Evolutionary conservation across 441 rosid species (phyloP).

Genomic region (Metrosideros polymorpha): DNA sequence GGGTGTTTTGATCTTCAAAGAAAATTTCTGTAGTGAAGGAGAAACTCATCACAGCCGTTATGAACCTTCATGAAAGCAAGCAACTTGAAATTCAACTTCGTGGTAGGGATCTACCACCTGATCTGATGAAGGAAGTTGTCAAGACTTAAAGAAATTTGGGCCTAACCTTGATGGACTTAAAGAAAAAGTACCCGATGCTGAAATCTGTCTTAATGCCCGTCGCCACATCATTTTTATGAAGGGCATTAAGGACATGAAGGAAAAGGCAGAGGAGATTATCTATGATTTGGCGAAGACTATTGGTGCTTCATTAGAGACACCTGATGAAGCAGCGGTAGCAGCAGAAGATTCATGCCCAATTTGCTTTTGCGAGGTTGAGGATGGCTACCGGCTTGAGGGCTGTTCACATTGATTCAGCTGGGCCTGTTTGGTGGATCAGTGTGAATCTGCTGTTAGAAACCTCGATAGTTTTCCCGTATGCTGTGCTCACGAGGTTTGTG

Average conservation of each 20-base stretch:
- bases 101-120: conserved; percentile 39
- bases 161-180: conserved; percentile 59
- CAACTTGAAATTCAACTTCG: conserved; percentile 54
- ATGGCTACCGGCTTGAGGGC: conserved; percentile 47
- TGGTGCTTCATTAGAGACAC: conserved; percentile 3
- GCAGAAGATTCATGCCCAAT: conserved; percentile 42
- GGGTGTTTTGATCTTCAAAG: conserved; percentile 40
- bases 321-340: not conserved
- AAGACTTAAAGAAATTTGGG: conserved; percentile 51
- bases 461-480: conserved; percentile 57
- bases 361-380: conserved; percentile 57
- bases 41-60: conserved; percentile 37
- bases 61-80: conserved; percentile 41
- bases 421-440: conserved; percentile 66
- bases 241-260: conserved; percentile 44
- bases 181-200: conserved; percentile 45
- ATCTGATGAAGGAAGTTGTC: conserved; percentile 68
- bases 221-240: conserved; percentile 36
- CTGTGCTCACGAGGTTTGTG: conserved; percentile 48
- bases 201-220: conserved; percentile 35
- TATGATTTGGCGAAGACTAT: conserved; percentile 27
- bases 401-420: conserved; percentile 48
- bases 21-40: conserved; percentile 32
- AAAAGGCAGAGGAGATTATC: conserved; percentile 38
- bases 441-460: conserved; percentile 63